These are phyloP conservation scores for Tulasnella calospora DNA, from an alignment of 768 basidiomycete genomes.

Conservation along the genomic window DNA sequence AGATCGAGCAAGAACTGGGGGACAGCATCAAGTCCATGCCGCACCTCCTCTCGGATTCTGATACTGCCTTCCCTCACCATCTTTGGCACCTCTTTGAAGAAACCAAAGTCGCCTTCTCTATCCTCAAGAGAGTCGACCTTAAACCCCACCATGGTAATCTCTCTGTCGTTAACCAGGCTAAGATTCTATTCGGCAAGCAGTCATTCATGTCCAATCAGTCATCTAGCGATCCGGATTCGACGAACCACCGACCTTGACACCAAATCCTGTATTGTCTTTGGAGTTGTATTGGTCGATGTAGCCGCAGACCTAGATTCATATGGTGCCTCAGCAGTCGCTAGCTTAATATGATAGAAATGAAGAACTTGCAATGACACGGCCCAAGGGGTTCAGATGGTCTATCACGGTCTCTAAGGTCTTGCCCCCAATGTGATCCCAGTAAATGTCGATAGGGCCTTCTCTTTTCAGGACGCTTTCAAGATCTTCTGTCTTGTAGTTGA, in stretches of 20 bases:
- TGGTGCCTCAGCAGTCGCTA: too few species aligned
- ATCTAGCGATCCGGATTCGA: neutral
- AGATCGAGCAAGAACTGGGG: constrained; percentile 33
- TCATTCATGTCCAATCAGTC: neutral
- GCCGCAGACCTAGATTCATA: neutral
- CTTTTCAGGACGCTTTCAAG: constrained; percentile 50
- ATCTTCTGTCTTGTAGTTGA: constrained; percentile 65
- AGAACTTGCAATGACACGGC: neutral
- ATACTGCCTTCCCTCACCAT: constrained; percentile 31
- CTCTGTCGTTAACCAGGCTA: neutral
- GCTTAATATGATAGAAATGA: too few species aligned
- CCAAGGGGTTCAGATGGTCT: constrained; percentile 28
- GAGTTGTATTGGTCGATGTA: neutral
- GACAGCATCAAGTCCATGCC: constrained; percentile 33
- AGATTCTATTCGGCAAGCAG: neutral
- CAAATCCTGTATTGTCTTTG: neutral
- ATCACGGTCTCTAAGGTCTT: constrained; percentile 33
- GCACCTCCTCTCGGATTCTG: constrained; percentile 32
- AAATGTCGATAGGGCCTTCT: constrained; percentile 57
- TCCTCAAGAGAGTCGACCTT: constrained; percentile 2
- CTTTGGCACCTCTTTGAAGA: constrained; percentile 28
- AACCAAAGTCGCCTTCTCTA: constrained; percentile 21
- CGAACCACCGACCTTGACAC: neutral
- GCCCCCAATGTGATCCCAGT: constrained; percentile 36
- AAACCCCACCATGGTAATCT: neutral